These are phyloP conservation scores for Petasospora fabianii DNA, from an alignment of 1,139 yeast species.

Conservation along the genomic window DNA sequence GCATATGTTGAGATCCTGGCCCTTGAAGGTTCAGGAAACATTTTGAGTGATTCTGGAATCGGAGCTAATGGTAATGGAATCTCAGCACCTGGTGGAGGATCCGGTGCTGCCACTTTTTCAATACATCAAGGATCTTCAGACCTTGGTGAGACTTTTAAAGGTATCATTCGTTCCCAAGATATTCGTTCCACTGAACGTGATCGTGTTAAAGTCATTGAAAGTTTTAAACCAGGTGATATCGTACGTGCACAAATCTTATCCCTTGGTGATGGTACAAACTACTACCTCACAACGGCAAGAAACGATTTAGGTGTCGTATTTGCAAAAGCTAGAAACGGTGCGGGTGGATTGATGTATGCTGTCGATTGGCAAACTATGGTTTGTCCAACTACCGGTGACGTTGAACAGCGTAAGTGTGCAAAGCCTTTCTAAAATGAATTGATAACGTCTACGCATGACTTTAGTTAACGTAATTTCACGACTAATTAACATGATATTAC, in stretches of 20 bases:
- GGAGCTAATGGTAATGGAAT: conserved; percentile 55
- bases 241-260: conserved; percentile 80
- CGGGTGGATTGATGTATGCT: conserved; percentile 83
- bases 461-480: too few relatives aligned
- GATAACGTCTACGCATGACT: too few relatives aligned
- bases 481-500: neutral
- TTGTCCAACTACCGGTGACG: conserved; percentile 65
- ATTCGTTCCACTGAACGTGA: conserved; percentile 90
- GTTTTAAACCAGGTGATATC: conserved; percentile 90
- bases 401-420: conserved; percentile 87
- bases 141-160: conserved; percentile 88
- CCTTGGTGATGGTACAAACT: conserved; percentile 90
- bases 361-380: conserved; percentile 96
- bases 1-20: conserved; percentile 82
- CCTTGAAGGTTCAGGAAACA: conserved; percentile 63
- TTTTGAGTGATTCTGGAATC: conserved; percentile 59
- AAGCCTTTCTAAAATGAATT: conserved; percentile 69
- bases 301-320: conserved; percentile 93
- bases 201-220: conserved; percentile 70
- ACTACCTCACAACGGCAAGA: conserved; percentile 83
- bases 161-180: conserved; percentile 83
- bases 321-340: conserved; percentile 66
- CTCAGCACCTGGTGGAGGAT: conserved; percentile 51
- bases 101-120: conserved; percentile 48
- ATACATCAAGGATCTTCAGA: conserved; percentile 55